These are phyloP conservation scores for Alternaria sp. DNA, from an alignment of 2,329 filamentous ascomycete species.

Conservation along the genomic window DNA sequence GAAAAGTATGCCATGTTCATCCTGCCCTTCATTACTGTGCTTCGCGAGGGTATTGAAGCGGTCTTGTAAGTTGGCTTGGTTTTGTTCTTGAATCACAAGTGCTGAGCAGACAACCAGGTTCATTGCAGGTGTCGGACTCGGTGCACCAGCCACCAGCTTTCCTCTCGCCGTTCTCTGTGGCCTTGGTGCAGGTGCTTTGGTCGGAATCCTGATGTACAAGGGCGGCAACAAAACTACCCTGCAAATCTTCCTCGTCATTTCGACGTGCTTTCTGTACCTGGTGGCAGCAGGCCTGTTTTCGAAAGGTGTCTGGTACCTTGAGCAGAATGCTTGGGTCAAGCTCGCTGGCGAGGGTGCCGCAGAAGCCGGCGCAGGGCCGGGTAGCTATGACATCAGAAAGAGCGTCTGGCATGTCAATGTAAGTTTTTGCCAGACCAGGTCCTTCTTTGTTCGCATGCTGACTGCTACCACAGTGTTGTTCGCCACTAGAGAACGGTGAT, in stretches of 20 bases:
- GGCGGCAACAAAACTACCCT: slow-evolving; percentile 71
- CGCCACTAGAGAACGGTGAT: slow-evolving; percentile 73
- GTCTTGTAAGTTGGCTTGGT: slow-evolving; percentile 63
- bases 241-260: slow-evolving; percentile 81
- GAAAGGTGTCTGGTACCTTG: slow-evolving; percentile 76
- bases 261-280: slow-evolving; percentile 84
- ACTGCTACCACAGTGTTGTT: slow-evolving; percentile 70
- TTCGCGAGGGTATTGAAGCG: slow-evolving; percentile 85
- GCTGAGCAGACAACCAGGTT: slow-evolving; percentile 58
- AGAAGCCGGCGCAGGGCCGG: slow-evolving; percentile 71
- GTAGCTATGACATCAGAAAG: slow-evolving; percentile 79
- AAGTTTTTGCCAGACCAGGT: slow-evolving; percentile 46
- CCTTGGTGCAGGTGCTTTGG: slow-evolving; percentile 68
- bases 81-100: not conserved
- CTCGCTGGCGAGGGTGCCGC: slow-evolving; percentile 69
- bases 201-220: slow-evolving; percentile 81
- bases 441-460: not conserved
- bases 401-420: slow-evolving; percentile 86
- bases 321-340: slow-evolving; percentile 73
- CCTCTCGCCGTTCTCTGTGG: slow-evolving; percentile 80
- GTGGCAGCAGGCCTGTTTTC: slow-evolving; percentile 85
- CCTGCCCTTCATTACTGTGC: slow-evolving; percentile 85
- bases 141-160: slow-evolving; percentile 76
- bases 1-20: slow-evolving; percentile 89
- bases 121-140: slow-evolving; percentile 82